Evolutionary conservation across 2,329 filamentous ascomycete genomes (phyloP).

Genomic region (Alternaria sp.): DNA sequence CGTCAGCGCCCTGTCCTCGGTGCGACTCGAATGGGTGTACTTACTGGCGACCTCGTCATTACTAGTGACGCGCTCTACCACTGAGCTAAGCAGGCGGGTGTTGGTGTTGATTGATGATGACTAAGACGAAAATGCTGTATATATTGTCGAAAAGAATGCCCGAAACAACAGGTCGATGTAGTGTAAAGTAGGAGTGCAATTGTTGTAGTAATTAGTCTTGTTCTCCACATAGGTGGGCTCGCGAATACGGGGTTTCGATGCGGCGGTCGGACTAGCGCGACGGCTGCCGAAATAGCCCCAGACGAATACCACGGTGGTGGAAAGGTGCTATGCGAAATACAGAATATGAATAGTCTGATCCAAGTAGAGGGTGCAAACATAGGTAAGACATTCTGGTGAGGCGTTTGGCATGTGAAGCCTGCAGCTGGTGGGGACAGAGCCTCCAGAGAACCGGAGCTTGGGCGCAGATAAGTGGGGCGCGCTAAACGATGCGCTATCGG

Average conservation of each 20-base stretch:
- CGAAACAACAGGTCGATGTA: not conserved
- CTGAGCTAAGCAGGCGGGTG: conserved; percentile 38
- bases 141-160: accelerated
- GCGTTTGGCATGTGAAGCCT: not conserved
- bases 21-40: conserved; percentile 30
- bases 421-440: conserved; percentile 6
- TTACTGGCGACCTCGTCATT: conserved; percentile 45
- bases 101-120: not conserved
- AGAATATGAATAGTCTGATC: not conserved
- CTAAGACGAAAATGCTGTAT: not conserved
- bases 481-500: not conserved
- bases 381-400: not conserved
- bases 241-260: not conserved
- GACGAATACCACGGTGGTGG: not conserved
- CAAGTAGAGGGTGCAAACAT: not conserved
- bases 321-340: not conserved
- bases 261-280: not conserved
- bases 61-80: conserved; percentile 49
- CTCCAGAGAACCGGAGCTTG: conserved; percentile 1
- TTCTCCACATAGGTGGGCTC: not conserved
- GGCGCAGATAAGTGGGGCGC: conserved; percentile 2
- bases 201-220: not conserved
- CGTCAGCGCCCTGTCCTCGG: not conserved
- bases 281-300: not conserved
- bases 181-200: not conserved